These are phyloP conservation scores for Cinnamomum micranthum DNA, from an alignment of 164 flowering plant genomes.

Conservation along the genomic window DNA sequence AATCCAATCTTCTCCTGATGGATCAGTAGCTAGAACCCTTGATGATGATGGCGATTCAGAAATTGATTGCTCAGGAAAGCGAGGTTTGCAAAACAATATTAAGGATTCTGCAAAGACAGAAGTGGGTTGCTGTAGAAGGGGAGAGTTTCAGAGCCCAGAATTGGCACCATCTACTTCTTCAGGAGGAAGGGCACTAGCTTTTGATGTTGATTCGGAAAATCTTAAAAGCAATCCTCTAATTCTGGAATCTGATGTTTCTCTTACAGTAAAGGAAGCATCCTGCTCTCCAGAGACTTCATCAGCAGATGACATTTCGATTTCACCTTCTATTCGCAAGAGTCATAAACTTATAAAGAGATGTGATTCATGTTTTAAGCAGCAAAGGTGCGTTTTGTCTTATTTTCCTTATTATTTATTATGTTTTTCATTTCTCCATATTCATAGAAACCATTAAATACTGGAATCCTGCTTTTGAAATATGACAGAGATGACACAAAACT, in stretches of 20 bases:
- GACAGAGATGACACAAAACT: too few relatives aligned
- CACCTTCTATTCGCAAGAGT: not conserved
- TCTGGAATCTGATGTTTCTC: constrained; percentile 26
- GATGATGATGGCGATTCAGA: constrained; percentile 13
- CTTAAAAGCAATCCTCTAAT: constrained; percentile 13
- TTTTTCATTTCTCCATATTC: too few relatives aligned
- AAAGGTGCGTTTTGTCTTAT: not conserved
- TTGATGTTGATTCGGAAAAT: constrained; percentile 10
- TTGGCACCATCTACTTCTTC: constrained; percentile 10
- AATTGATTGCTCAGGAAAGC: constrained; percentile 11
- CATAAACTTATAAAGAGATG: not conserved
- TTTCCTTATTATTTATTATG: not conserved
- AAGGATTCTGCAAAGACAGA: not conserved
- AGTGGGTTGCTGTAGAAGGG: not conserved
- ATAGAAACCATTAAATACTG: too few relatives aligned
- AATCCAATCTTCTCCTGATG: constrained; percentile 10
- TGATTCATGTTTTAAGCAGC: not conserved
- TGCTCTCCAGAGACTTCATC: not conserved
- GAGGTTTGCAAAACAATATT: constrained; percentile 8
- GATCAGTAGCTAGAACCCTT: not conserved
- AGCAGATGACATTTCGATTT: not conserved
- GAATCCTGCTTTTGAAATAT: too few relatives aligned
- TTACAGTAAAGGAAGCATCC: constrained; percentile 3
- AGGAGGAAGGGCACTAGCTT: constrained; percentile 11
- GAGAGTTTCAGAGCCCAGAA: not conserved